phyloP scores from a whole-genome alignment of 2,329 filamentous ascomycete species.

The Cyanodermella asteris region DNA sequence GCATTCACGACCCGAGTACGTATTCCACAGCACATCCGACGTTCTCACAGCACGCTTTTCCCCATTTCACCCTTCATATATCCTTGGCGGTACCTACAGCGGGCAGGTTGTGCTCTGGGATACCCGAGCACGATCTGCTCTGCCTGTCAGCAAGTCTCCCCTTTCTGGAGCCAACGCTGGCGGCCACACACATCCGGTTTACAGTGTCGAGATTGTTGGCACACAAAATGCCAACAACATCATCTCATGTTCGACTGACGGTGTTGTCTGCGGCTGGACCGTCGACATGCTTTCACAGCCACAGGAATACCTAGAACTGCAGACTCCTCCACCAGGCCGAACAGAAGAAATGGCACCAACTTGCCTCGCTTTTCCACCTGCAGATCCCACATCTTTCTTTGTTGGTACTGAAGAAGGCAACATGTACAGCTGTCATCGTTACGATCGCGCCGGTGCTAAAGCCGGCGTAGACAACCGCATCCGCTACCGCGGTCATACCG shows the following conservation, averaged over 20 bases:
- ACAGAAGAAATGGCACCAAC: constrained; percentile 90
- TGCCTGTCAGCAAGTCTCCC: constrained; percentile 84
- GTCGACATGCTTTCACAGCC: constrained; percentile 96
- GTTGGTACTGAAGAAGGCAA: constrained; percentile 91
- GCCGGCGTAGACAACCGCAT: constrained; percentile 81
- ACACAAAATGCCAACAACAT: constrained; percentile 99
- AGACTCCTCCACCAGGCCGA: constrained; percentile 64
- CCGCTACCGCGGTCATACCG: constrained; percentile 73
- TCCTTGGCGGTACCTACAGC: constrained; percentile 88
- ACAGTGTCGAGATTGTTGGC: constrained; percentile 84
- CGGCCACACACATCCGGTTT: constrained; percentile 89
- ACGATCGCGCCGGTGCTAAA: constrained; percentile 92
- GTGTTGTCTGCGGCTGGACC: constrained; percentile 89
- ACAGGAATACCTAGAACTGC: constrained; percentile 77
- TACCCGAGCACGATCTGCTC: constrained; percentile 62
- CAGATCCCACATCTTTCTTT: constrained; percentile 93
- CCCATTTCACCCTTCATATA: constrained; percentile 92
- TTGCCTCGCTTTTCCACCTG: constrained; percentile 81
- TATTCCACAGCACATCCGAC: constrained; percentile 90
- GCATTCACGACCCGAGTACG: constrained; percentile 82
- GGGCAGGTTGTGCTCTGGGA: constrained; percentile 96
- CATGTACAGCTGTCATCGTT: constrained; percentile 90
- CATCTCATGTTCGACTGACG: constrained; percentile 88
- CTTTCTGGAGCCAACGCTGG: constrained; percentile 48
- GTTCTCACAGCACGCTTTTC: constrained; percentile 92